Conservation (phyloP, 192 early-diverging fungal genomes). For the Borealophlyctis nickersoniae region DNA sequence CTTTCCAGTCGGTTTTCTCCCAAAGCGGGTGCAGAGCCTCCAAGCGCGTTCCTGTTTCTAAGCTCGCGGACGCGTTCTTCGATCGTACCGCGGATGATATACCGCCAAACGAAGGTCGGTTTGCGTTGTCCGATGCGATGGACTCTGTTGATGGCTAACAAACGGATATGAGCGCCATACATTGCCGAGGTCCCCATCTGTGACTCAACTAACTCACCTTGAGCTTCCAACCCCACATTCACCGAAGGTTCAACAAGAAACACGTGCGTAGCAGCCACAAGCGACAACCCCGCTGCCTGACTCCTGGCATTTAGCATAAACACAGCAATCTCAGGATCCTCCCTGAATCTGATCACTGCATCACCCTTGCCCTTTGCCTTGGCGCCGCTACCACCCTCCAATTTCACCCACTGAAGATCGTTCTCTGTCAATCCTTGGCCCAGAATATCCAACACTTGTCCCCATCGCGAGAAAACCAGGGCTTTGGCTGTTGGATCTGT, state of each 20-base stretch:
- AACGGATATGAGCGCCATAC: no score
- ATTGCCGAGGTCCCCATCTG: no score
- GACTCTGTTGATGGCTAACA: constrained; percentile 43
- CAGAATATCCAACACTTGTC: constrained; percentile 43
- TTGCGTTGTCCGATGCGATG: constrained; percentile 52
- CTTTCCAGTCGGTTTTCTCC: constrained; percentile 9
- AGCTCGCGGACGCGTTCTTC: constrained; percentile 39
- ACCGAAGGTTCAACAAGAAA: constrained; percentile 54
- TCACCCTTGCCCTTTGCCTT: constrained; percentile 29
- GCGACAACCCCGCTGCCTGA: constrained; percentile 50
- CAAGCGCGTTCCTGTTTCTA: no score
- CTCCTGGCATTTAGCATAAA: constrained; percentile 51
- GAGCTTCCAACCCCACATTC: constrained; percentile 40
- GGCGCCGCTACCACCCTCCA: constrained; percentile 14
- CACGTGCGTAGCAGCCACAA: constrained; percentile 51
- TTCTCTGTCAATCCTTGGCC: constrained; percentile 32
- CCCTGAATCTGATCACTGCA: constrained; percentile 30
- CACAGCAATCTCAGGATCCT: constrained; percentile 27
- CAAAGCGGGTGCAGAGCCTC: no score
- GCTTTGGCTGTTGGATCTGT: constrained; percentile 35
- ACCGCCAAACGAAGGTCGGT: constrained; percentile 47
- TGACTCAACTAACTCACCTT: constrained; percentile 25
- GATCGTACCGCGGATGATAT: constrained; percentile 42
- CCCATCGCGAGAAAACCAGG: constrained; percentile 56
- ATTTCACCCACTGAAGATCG: constrained; percentile 32